Conservation (phyloP, 2,329 filamentous ascomycete genomes). For the Alternaria tenuissima region DNA sequence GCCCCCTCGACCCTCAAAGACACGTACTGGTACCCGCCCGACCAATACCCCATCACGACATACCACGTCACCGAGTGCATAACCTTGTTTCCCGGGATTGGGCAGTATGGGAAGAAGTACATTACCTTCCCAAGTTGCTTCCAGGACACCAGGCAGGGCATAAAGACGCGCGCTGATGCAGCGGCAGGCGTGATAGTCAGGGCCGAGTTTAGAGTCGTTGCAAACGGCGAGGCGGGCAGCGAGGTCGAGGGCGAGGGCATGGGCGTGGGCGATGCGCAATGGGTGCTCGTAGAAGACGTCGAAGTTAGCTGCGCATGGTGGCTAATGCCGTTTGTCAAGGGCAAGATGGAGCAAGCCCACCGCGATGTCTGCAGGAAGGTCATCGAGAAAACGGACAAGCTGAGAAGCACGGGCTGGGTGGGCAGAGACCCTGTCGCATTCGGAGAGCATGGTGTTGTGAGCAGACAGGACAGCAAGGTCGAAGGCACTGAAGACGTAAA, state of each 20-base stretch:
- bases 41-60: constrained; percentile 35
- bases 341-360: constrained; percentile 46
- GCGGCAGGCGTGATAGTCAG: constrained; percentile 40
- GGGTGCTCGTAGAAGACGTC: constrained; percentile 48
- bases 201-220: constrained; percentile 45
- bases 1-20: constrained; percentile 38
- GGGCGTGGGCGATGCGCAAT: constrained; percentile 43
- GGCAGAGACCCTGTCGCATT: neutral
- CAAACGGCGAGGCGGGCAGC: constrained; percentile 29
- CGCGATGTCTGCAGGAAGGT: constrained; percentile 45
- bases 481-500: constrained; percentile 16
- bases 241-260: constrained; percentile 45
- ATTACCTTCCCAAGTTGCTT: constrained; percentile 44
- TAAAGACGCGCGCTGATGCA: constrained; percentile 45
- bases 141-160: constrained; percentile 43
- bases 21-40: constrained; percentile 47
- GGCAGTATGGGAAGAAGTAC: constrained; percentile 41
- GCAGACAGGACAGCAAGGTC: constrained; percentile 22
- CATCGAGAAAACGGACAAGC: constrained; percentile 42
- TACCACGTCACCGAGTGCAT: constrained; percentile 46
- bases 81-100: constrained; percentile 40
- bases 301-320: constrained; percentile 45
- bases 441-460: neutral
- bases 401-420: constrained; percentile 15
- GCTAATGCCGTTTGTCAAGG: constrained; percentile 48